These are phyloP conservation scores for Coniophora puteana DNA, from an alignment of 1,284 basidiomycete species.

Conservation along the genomic window DNA sequence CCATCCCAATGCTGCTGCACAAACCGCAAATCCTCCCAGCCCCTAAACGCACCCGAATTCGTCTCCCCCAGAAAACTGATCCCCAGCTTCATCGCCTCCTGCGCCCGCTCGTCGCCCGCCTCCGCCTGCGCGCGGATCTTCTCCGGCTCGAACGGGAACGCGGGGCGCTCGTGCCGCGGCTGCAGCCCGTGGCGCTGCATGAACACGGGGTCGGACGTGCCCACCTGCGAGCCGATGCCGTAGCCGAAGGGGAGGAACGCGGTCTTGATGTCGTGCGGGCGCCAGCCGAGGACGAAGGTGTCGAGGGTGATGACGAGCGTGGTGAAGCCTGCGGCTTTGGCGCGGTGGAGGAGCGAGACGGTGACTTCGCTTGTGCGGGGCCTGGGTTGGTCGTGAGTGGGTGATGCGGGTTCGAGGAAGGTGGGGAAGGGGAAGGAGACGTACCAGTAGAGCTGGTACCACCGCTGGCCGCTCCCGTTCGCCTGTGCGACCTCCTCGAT, in stretches of 20 bases:
- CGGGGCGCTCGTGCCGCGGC: slow-evolving; percentile 25
- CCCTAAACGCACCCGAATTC: slow-evolving; percentile 55
- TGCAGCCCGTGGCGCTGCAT: slow-evolving; percentile 36
- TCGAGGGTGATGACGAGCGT: slow-evolving; percentile 52
- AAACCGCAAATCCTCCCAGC: slow-evolving; percentile 66
- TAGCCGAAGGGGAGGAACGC: slow-evolving; percentile 45
- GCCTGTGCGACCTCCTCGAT: slow-evolving; percentile 54
- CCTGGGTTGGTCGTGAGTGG: slow-evolving; percentile 26
- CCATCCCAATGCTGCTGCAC: slow-evolving; percentile 70
- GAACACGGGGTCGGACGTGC: slow-evolving; percentile 50
- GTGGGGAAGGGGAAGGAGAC: background rate
- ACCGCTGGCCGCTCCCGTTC: slow-evolving; percentile 43
- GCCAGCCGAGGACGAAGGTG: slow-evolving; percentile 46
- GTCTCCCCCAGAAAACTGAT: slow-evolving; percentile 54
- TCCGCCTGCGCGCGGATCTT: slow-evolving; percentile 34
- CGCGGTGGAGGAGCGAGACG: slow-evolving; percentile 44
- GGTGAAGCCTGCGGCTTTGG: slow-evolving; percentile 46
- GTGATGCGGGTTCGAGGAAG: background rate
- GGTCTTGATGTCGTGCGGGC: slow-evolving; percentile 43
- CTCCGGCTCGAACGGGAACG: slow-evolving; percentile 55
- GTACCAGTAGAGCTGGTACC: slow-evolving; percentile 64
- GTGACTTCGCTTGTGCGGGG: slow-evolving; percentile 43
- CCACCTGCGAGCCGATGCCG: slow-evolving; percentile 41
- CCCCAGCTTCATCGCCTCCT: slow-evolving; percentile 41
- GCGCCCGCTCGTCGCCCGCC: slow-evolving; percentile 44